Base-by-base conservation (phyloP, 169 alveolate species). In the Plasmodium gonderi region DNA sequence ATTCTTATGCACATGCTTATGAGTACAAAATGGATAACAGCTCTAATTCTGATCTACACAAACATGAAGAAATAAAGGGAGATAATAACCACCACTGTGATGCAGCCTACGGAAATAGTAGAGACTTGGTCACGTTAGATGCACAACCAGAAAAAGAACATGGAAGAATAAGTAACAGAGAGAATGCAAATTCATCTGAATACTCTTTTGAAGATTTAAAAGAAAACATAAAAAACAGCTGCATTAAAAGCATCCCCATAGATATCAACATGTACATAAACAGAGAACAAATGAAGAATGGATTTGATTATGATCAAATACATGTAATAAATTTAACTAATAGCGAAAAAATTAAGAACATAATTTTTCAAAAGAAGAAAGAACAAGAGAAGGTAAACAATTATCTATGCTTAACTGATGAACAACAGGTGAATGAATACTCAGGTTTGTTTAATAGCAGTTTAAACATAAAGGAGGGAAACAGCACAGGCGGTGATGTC, bases 201-300 rank as follows among this genome's bases (percentile, higher is more conserved):
- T 68, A 68, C 42, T 33, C 80, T 14, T 74, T 85, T 51, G 92
- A 76, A 1, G 76, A 92, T 1, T 67, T 82, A 47, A 74, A 87
- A 67, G 91, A 83, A 17, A 76, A 82, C 49, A 80, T 92, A 80
- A 69, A 26, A 81, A 44, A 20, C 12, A 80, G 85, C 14, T 44
- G 77, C 29, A 69, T 82, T 23, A 64, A 80, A 38, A 82, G 23
- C 14, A 75, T 91, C 79, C 92, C 91, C 20, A 92, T 92, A 47
- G 83, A 79, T 65, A 80, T 92, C 44, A 83, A 92, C 75, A 92
- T 79, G 82, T 92, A 92, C 47, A 92, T 82, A 6, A 76, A 92
- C 64, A 92, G 87, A 74, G 91, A 87, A 77, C 67, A 75, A 49
- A 14, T 90, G 69, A 80, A 42, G 49, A 81, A 49, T 31, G 85